phyloP scores from a whole-genome alignment of 495 filamentous ascomycete species.

The Neurospora sp. region DNA sequence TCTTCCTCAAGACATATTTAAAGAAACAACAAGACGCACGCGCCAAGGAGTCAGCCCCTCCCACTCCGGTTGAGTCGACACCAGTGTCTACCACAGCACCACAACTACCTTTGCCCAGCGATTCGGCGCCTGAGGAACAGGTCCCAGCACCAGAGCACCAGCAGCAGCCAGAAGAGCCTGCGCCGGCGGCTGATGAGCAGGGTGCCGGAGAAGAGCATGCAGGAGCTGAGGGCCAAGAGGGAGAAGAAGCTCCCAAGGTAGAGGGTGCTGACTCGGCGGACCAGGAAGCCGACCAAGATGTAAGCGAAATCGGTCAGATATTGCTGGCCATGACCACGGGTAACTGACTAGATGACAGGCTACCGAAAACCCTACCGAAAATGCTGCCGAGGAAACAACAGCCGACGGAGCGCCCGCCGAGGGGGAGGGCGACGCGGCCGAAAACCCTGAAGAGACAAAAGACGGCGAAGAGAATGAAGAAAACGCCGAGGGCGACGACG shows the following conservation, averaged over 20 bases:
- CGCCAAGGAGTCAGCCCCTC: slow-evolving; percentile 41
- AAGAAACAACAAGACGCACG: slow-evolving; percentile 62
- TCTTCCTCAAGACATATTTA: slow-evolving; percentile 77
- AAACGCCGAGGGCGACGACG: slow-evolving; percentile 15
- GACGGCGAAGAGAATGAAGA: slow-evolving; percentile 18
- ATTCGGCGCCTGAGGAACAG: neutral
- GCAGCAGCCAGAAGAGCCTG: slow-evolving; percentile 1
- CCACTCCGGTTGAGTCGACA: slow-evolving; percentile 32
- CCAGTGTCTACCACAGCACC: slow-evolving; percentile 15
- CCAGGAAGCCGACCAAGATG: neutral
- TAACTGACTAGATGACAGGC: neutral
- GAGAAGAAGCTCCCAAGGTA: slow-evolving; percentile 10
- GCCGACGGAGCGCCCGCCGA: neutral
- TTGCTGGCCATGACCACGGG: neutral
- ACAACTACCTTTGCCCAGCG: neutral
- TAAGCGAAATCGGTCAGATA: neutral
- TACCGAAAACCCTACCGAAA: neutral
- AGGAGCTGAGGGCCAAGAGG: slow-evolving; percentile 14
- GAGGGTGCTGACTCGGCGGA: neutral
- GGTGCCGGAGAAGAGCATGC: slow-evolving; percentile 4
- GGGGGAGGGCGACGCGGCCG: neutral
- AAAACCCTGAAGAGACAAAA: neutral
- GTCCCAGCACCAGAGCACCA: neutral
- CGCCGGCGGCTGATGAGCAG: neutral
- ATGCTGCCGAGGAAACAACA: neutral